Evolutionary conservation across 352 stramenopile genomes (phyloP).

Genomic region (Phytophthora fragariaefolia): DNA sequence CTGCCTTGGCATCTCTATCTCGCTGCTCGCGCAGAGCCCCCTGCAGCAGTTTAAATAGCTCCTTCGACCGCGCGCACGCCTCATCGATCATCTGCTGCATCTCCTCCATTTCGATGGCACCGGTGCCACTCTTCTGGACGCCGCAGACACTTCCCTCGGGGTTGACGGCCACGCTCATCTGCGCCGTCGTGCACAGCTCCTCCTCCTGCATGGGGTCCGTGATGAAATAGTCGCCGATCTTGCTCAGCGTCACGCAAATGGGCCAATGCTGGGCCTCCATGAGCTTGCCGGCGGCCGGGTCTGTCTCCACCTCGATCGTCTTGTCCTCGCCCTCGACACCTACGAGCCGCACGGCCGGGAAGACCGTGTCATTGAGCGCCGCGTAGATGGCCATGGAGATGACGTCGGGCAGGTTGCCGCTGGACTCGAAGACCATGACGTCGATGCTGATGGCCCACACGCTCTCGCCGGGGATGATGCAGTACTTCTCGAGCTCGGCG

Average conservation of each 20-base stretch:
- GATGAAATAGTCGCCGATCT: constrained; percentile 75
- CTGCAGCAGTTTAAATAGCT: constrained; percentile 70
- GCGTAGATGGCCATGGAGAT: constrained; percentile 86
- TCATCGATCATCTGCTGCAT: constrained; percentile 86
- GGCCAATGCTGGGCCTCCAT: constrained; percentile 68
- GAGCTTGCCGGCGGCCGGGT: constrained; percentile 62
- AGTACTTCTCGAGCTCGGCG: constrained; percentile 62
- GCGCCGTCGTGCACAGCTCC: constrained; percentile 75
- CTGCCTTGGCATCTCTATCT: constrained; percentile 48
- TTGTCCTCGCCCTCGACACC: constrained; percentile 80
- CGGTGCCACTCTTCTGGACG: constrained; percentile 76
- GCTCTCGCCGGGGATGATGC: constrained; percentile 75
- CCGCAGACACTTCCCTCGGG: constrained; percentile 64
- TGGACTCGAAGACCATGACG: constrained; percentile 84
- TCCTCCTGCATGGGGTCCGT: constrained; percentile 77
- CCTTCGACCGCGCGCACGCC: constrained; percentile 62
- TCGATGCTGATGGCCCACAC: constrained; percentile 79
- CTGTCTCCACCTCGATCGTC: constrained; percentile 77
- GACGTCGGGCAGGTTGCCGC: constrained; percentile 72
- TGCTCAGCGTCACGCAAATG: constrained; percentile 78
- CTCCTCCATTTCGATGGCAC: constrained; percentile 74
- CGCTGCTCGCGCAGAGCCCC: constrained; percentile 57
- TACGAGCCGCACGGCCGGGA: constrained; percentile 72
- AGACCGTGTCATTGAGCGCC: constrained; percentile 81
- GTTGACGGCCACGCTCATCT: constrained; percentile 79